These are phyloP conservation scores for Suillus subaureus DNA, from an alignment of 768 basidiomycete genomes.

Conservation along the genomic window DNA sequence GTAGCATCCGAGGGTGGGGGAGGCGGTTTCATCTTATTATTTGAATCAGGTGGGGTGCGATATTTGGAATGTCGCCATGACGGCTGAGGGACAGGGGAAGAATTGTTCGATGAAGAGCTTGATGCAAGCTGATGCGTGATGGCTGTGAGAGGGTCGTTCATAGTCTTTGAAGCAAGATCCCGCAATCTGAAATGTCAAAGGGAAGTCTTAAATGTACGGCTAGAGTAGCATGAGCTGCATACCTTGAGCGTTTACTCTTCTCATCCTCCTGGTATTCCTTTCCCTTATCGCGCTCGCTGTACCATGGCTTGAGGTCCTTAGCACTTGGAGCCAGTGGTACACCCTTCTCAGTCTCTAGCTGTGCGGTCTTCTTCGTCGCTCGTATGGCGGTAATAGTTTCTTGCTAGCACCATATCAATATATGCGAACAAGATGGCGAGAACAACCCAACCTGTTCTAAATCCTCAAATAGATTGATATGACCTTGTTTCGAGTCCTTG, in stretches of 20 bases:
- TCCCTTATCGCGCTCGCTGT: conserved; percentile 37
- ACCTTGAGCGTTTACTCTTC: conserved; percentile 40
- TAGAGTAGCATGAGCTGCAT: conserved; percentile 3
- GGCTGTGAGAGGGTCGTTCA: conserved; percentile 72
- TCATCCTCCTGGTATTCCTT: conserved; percentile 29
- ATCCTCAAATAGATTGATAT: conserved; percentile 86
- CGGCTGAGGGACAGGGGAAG: conserved; percentile 21
- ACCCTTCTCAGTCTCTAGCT: conserved; percentile 67
- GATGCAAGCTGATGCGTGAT: conserved; percentile 67
- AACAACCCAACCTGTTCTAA: conserved; percentile 64
- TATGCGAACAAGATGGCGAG: conserved; percentile 8
- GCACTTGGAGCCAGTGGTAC: conserved; percentile 71
- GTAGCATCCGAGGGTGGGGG: conserved; percentile 35
- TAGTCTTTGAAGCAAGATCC: conserved; percentile 62
- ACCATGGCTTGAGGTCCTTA: conserved; percentile 85
- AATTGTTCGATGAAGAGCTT: conserved; percentile 30
- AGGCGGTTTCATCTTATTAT: conserved; percentile 11
- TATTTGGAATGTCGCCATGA: conserved; percentile 23
- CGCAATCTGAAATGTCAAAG: conserved; percentile 48
- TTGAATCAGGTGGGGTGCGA: conserved; percentile 13
- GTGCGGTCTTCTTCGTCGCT: conserved; percentile 48
- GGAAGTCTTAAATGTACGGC: background rate
- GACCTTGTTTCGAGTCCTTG: conserved; percentile 48
- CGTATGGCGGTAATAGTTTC: conserved; percentile 48
- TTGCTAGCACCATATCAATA: conserved; percentile 35